Conservation (phyloP, 768 basidiomycete genomes). For the Hirschioporus abietinus region DNA sequence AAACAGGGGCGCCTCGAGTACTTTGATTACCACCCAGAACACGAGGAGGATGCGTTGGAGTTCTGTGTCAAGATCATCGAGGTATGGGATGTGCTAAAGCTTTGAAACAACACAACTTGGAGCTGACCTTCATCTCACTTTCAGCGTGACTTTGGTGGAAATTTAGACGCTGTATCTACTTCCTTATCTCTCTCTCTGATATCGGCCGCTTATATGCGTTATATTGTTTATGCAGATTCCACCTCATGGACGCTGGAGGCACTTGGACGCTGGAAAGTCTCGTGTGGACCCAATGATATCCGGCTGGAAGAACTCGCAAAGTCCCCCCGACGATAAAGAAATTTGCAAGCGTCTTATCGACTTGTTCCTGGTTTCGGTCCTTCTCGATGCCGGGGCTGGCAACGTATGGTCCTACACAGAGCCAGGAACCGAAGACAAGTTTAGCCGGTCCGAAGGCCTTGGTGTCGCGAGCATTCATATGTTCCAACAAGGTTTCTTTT, state of each 20-base stretch:
- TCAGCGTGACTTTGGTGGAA: constrained; percentile 75
- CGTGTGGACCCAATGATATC: constrained; percentile 59
- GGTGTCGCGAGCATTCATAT: constrained; percentile 89
- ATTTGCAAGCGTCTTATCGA: constrained; percentile 75
- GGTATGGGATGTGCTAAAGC: constrained; percentile 34
- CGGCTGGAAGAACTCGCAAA: constrained; percentile 43
- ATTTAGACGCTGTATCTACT: constrained; percentile 53
- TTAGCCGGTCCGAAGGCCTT: constrained; percentile 72
- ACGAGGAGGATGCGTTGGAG: constrained; percentile 59
- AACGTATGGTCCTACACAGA: constrained; percentile 76
- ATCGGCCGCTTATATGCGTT: not conserved
- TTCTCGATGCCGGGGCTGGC: constrained; percentile 94
- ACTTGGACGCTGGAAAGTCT: constrained; percentile 65
- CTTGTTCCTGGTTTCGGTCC: constrained; percentile 84
- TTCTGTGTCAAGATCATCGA: constrained; percentile 78
- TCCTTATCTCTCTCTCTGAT: constrained; percentile 2
- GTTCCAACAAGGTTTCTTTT: constrained; percentile 83
- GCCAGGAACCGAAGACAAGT: constrained; percentile 43
- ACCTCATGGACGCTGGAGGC: constrained; percentile 87
- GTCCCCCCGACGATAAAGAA: constrained; percentile 47
- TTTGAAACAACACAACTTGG: constrained; percentile 10
- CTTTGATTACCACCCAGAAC: constrained; percentile 80
- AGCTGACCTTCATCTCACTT: not conserved
- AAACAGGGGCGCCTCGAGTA: constrained; percentile 70
- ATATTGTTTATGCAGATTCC: constrained; percentile 50